These are phyloP conservation scores for Metschnikowia cerradonensis DNA, from an alignment of 805 yeast species.

Conservation along the genomic window DNA sequence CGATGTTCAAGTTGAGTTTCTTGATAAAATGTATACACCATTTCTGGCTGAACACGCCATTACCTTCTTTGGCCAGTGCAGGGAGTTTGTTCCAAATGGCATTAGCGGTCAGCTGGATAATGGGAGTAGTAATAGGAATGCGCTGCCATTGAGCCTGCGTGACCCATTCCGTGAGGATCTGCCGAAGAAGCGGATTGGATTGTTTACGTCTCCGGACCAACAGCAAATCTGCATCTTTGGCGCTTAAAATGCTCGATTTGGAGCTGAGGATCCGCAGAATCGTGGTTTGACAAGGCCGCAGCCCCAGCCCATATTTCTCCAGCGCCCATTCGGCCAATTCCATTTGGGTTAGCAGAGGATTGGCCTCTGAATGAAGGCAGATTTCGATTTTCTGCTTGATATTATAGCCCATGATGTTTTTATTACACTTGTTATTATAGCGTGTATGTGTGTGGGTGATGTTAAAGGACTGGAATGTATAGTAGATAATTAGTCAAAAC, in stretches of 20 bases:
- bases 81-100: conserved; percentile 63
- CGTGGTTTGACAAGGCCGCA: conserved; percentile 64
- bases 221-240: conserved; percentile 49
- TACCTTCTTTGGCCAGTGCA: conserved; percentile 51
- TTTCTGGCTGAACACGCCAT: conserved; percentile 59
- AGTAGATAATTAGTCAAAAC: too few relatives aligned
- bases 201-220: conserved; percentile 51
- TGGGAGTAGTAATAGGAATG: conserved; percentile 61
- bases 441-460: too few relatives aligned
- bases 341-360: conserved; percentile 63
- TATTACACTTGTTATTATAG: too few relatives aligned
- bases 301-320: conserved; percentile 45
- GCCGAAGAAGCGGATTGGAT: conserved; percentile 50
- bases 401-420: conserved; percentile 47
- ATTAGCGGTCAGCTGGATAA: conserved; percentile 58
- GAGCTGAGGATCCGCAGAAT: conserved; percentile 57
- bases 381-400: conserved; percentile 63
- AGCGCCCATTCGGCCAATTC: conserved; percentile 66
- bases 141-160: conserved; percentile 65
- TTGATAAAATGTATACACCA: conserved; percentile 52
- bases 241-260: conserved; percentile 48
- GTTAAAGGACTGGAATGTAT: too few relatives aligned
- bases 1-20: conserved; percentile 49
- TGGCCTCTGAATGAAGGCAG: conserved; percentile 63
- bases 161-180: conserved; percentile 66